Evolutionary conservation across 192 early-diverging fungal species (phyloP).

Genomic region (Coemansia sp.): DNA sequence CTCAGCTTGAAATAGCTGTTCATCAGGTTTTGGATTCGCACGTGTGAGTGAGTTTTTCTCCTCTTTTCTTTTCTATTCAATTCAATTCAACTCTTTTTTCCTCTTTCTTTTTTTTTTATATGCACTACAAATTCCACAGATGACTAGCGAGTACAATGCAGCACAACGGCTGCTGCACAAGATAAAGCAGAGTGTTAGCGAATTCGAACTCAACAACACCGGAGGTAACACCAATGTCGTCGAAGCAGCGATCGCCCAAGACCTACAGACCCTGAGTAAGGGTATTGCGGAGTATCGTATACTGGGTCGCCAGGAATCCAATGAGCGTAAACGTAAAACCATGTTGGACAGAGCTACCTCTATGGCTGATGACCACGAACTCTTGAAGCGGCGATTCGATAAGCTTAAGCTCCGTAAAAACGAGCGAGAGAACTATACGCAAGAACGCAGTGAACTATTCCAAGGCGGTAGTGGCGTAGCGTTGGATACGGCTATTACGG

Average conservation of each 20-base stretch:
- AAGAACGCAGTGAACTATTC: constrained; percentile 38
- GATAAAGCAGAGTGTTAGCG: constrained; percentile 52
- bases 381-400: constrained; percentile 45
- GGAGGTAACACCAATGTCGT: constrained; percentile 16
- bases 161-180: constrained; percentile 57
- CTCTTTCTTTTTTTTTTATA: constrained; percentile 2
- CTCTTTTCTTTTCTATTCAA: constrained; percentile 1
- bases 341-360: constrained; percentile 46
- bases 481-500: constrained; percentile 41
- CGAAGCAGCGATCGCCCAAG: constrained; percentile 39
- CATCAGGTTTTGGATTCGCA: constrained; percentile 31
- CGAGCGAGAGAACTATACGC: constrained; percentile 13
- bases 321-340: constrained; percentile 49
- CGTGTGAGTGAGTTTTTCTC: not conserved
- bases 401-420: constrained; percentile 40
- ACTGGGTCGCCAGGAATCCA: constrained; percentile 46
- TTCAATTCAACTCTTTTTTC: not conserved
- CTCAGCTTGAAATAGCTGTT: constrained; percentile 30
- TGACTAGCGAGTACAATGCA: constrained; percentile 59
- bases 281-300: constrained; percentile 53
- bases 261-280: constrained; percentile 46
- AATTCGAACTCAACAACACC: constrained; percentile 38
- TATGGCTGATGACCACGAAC: constrained; percentile 49
- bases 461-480: constrained; percentile 17
- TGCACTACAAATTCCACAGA: not conserved